These are phyloP conservation scores for Euryodendron excelsum DNA, from an alignment of 148 eudicot genomes.

Conservation along the genomic window DNA sequence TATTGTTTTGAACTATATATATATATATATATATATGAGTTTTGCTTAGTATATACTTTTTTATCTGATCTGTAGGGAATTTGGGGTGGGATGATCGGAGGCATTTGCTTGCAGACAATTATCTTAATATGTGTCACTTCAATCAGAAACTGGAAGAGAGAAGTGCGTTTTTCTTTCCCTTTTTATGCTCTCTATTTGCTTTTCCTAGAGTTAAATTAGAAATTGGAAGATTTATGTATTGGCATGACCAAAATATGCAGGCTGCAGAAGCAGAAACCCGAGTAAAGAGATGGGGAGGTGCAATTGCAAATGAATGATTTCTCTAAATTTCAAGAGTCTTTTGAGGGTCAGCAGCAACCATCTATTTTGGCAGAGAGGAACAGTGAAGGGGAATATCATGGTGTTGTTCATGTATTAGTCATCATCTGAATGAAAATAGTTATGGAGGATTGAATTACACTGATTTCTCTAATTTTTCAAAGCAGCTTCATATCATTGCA, in stretches of 20 bases:
- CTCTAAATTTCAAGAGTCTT: not conserved
- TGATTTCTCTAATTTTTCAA: too few species aligned
- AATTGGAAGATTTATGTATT: not conserved
- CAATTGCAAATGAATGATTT: conserved; percentile 36
- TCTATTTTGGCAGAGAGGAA: not conserved
- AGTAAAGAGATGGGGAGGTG: conserved; percentile 72
- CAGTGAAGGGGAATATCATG: too few species aligned
- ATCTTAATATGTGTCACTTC: conserved; percentile 51
- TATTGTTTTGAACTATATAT: too few species aligned
- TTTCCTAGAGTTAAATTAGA: not conserved
- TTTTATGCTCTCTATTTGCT: not conserved
- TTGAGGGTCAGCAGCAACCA: too few species aligned
- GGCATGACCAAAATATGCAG: conserved; percentile 30
- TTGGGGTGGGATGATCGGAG: conserved; percentile 88
- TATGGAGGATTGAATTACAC: too few species aligned
- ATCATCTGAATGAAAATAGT: too few species aligned
- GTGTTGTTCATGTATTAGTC: too few species aligned
- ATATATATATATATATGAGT: too few species aligned
- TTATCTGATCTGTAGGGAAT: conserved; percentile 50
- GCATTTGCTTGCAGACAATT: conserved; percentile 64
- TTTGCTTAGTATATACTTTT: not conserved
- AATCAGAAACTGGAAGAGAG: conserved; percentile 67
- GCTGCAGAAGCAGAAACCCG: conserved; percentile 64
- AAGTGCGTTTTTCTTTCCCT: conserved; percentile 38
- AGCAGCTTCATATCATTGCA: too few species aligned